Evolutionary conservation across 164 flowering plant genomes (phyloP), one percentile per base, ranked within the genome.

Genomic region (Vitis amurensis): DNA sequence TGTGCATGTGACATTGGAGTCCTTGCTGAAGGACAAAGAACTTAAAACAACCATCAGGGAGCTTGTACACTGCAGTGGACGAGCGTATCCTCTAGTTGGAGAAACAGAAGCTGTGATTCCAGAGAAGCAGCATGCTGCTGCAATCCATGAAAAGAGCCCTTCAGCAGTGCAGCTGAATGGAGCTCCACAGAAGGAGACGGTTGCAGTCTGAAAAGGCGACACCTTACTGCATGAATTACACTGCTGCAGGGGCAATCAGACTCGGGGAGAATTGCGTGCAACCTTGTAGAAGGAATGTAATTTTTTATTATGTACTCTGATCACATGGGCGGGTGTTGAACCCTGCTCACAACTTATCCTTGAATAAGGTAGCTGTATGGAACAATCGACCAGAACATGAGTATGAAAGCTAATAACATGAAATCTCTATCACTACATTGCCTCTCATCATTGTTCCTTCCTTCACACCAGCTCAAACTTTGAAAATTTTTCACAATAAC

Each of bases 1-100:
- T 74, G 79, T 81, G 12, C 99, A 94, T 74, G 95, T 94, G 64
- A 85, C 91, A 4, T 8, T 94, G 80, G 99, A 92, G 80, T 63
- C 95, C 47, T 63, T 94, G 78, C 68, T 85, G 59, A 78, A 77
- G 63, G 99, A 94, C 63, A 80, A 79, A 48, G 94, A 91, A 14
- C 86, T 92, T 14, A 83, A 66, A 62, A 72, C 67, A 50, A 57
- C 75, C 23, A 87, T 94, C 63, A 87, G 80, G 71, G 82, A 75
- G 71, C 90, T 94, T 27, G 84, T 92, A 11, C 71, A 71, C n/a
- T 74, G 81, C 9, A 91, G 97, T 69, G 97, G 97, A 55, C 77
- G 97, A 81, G 86, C 93, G 49, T 71, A 61, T 69, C 95, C 97
- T 74, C 58, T 63, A 10, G 44, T 55, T 0, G 81, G 52, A 17